These are phyloP conservation scores for Hibiscus syriacus DNA, from an alignment of 345 rosid genomes.

Conservation along the genomic window DNA sequence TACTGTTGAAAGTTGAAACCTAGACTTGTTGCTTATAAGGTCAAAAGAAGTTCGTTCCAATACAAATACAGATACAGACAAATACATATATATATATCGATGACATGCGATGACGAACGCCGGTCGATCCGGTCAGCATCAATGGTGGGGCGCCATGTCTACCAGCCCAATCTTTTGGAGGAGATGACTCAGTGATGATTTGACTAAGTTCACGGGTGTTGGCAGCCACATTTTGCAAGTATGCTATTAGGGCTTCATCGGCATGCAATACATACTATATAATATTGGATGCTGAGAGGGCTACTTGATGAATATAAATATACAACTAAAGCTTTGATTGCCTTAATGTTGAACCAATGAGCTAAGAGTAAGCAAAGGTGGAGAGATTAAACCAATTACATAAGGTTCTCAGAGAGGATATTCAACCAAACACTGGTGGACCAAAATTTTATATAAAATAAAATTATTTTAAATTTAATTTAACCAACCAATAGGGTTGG, in stretches of 20 bases:
- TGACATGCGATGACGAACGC: constrained; percentile 14
- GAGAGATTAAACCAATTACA: constrained; percentile 13
- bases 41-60: constrained; percentile 6
- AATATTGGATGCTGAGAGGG: constrained; percentile 7
- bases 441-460: too few species aligned
- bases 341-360: constrained; percentile 14
- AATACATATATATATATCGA: not conserved
- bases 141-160: not conserved
- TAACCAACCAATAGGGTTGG: too few species aligned
- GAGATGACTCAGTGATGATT: not conserved
- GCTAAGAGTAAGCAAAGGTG: constrained; percentile 1
- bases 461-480: not conserved
- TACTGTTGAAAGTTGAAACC: constrained; percentile 1
- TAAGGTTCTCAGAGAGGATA: constrained; percentile 15
- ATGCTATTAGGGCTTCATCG: not conserved
- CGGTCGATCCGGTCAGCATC: not conserved
- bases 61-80: not conserved
- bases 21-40: not conserved
- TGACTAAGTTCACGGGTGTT: not conserved
- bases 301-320: not conserved
- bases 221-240: not conserved
- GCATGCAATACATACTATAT: not conserved
- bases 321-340: not conserved
- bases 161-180: not conserved
- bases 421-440: constrained; percentile 15